Percentiles rank a stretch among this genome's conserved stretches.
Conservation (phyloP, 129 eudicot genomes). For the Kitagawia praeruptora region DNA sequence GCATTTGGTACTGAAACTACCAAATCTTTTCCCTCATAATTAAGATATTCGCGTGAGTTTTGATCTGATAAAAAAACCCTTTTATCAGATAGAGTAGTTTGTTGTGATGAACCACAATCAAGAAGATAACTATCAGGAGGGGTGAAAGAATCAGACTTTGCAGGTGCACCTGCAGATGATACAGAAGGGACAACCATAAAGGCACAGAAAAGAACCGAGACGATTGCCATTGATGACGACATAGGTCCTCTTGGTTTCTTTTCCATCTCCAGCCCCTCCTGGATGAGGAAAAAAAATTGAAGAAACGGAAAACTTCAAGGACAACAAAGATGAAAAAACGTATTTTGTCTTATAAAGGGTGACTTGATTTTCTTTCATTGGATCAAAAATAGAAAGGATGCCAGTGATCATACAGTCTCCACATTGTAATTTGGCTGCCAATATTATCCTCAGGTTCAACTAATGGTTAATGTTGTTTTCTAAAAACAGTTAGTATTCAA, state of each 20-base stretch:
- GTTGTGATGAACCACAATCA: conserved; percentile 57
- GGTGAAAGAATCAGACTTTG: conserved; percentile 43
- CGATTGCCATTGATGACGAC: conserved; percentile 21
- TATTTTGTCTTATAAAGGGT: not conserved
- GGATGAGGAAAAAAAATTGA: conserved; percentile 11
- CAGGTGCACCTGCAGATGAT: conserved; percentile 14
- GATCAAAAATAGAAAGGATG: not conserved
- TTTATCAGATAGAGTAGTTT: conserved; percentile 44
- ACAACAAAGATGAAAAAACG: not conserved
- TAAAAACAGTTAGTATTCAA: conserved; percentile 5
- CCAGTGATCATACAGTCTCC: not conserved
- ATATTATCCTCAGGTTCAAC: conserved; percentile 16
- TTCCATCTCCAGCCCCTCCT: conserved; percentile 27
- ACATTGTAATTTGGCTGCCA: not conserved
- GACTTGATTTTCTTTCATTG: not conserved
- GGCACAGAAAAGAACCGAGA: conserved; percentile 28
- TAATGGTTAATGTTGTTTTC: conserved; percentile 8
- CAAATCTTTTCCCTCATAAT: conserved; percentile 37
- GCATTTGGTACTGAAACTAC: conserved; percentile 20
- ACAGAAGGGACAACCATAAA: conserved; percentile 16
- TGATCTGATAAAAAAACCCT: conserved; percentile 50
- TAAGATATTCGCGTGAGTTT: conserved; percentile 22
- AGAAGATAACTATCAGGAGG: conserved; percentile 69
- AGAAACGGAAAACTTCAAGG: not conserved
- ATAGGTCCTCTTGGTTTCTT: conserved; percentile 16